These are phyloP conservation scores for Basidioascus undulatus DNA, from an alignment of 768 basidiomycete genomes.

Conservation along the genomic window DNA sequence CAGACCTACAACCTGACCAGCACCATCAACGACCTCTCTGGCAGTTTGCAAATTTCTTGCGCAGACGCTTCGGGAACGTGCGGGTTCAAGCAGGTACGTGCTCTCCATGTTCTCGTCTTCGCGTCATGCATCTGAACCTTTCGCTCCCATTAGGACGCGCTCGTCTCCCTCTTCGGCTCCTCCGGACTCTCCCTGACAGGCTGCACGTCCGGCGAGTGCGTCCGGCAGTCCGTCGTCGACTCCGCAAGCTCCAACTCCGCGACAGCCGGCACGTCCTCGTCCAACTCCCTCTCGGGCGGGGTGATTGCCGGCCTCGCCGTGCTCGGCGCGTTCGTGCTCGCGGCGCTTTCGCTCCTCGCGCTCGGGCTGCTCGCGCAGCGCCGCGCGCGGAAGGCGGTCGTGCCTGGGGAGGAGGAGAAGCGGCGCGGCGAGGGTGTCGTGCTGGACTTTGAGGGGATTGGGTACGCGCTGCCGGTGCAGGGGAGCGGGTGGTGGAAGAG, in stretches of 20 bases:
- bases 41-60: conserved; percentile 45
- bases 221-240: conserved; percentile 55
- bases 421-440: conserved; percentile 22
- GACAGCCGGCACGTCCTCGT: conserved; percentile 17
- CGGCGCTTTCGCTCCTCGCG: conserved; percentile 34
- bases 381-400: conserved; percentile 28
- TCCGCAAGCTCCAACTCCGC: conserved; percentile 14
- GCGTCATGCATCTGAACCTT: too few relatives aligned
- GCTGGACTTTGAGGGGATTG: conserved; percentile 1
- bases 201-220: conserved; percentile 74
- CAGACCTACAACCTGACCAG: conserved; percentile 25
- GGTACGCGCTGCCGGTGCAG: conserved; percentile 3
- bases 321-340: conserved; percentile 37
- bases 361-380: conserved; percentile 39
- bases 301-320: conserved; percentile 80
- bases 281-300: conserved; percentile 29
- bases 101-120: too few relatives aligned
- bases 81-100: conserved; percentile 61
- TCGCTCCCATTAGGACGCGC: too few relatives aligned
- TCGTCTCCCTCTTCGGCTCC: conserved; percentile 47
- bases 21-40: conserved; percentile 40
- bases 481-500: conserved; percentile 7
- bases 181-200: conserved; percentile 43
- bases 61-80: conserved; percentile 30
- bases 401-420: conserved; percentile 16